These are phyloP conservation scores for Nectriaceae sp. DNA, from an alignment of 2,329 filamentous ascomycete genomes.

Conservation along the genomic window DNA sequence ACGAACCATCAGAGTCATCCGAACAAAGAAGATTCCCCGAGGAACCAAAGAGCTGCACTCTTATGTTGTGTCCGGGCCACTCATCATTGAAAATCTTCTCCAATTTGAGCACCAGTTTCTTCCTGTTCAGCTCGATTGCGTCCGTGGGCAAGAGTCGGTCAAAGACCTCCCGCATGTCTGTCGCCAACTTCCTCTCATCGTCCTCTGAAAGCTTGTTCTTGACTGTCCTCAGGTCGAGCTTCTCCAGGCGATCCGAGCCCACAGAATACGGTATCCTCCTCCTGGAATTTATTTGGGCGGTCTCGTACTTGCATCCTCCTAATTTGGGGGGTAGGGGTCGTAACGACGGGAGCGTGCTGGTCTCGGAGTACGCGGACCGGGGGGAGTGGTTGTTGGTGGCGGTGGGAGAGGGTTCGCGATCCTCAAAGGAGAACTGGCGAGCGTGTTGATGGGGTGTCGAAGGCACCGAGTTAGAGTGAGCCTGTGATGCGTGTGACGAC, in stretches of 20 bases:
- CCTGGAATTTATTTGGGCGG: slow-evolving; percentile 76
- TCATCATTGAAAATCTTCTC: slow-evolving; percentile 85
- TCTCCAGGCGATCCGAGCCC: slow-evolving; percentile 77
- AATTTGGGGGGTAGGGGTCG: slow-evolving; percentile 61
- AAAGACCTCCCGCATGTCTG: slow-evolving; percentile 85
- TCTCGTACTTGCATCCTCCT: slow-evolving; percentile 84
- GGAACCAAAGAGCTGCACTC: slow-evolving; percentile 94
- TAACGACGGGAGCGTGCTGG: slow-evolving; percentile 69
- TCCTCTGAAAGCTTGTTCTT: slow-evolving; percentile 70
- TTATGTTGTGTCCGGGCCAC: slow-evolving; percentile 90
- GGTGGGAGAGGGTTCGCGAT: slow-evolving; percentile 77
- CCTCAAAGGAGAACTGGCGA: slow-evolving; percentile 78
- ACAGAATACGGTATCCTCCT: slow-evolving; percentile 90
- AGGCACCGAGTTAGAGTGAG: slow-evolving; percentile 84
- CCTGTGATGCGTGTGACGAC: slow-evolving; percentile 30
- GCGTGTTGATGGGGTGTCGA: slow-evolving; percentile 91
- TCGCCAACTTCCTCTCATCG: slow-evolving; percentile 74
- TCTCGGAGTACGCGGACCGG: slow-evolving; percentile 86
- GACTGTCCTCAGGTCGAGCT: slow-evolving; percentile 69
- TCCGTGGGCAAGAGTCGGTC: slow-evolving; percentile 79
- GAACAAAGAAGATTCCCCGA: slow-evolving; percentile 95
- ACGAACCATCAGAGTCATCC: slow-evolving; percentile 90
- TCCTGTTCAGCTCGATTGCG: slow-evolving; percentile 75
- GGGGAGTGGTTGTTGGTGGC: slow-evolving; percentile 80
- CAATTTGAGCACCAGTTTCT: slow-evolving; percentile 80